Base-by-base conservation (phyloP, 179 eudicot genomes). In the Heliamphora pulchella region DNA sequence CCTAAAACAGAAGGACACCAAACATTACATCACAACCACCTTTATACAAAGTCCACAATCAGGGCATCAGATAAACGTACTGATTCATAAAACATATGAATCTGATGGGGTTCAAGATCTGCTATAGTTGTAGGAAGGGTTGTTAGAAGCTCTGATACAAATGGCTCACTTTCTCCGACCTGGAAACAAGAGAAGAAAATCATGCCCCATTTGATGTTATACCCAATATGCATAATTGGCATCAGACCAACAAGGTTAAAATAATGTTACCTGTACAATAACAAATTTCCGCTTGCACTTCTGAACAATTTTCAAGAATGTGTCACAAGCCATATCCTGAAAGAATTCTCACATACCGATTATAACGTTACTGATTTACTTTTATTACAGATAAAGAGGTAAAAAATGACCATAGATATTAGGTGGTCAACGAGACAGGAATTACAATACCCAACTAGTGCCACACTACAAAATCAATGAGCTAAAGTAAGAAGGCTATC, bases 301-400 rank as follows among this genome's bases (percentile, higher is more conserved):
- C 82, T 96, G 99, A 44, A 96, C 97, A 87, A 96, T 96, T 83
- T 96, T 96, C 85, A 96, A 85, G 85, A 96, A 96, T 46, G 99
- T 96, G 73, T 96, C 99, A 79, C 99, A 94, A 4, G 99, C 99
- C 99, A 96, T 96, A 79, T 96, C 99, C 99, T 96, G 91, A 73
- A 81, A 79, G 66, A 74, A 75, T 20, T 0, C 48, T 2, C 47
- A 71, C 2, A 57, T 3, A 22, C 20, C 1, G 61, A 44, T 76
- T 47, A 76, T 41, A 17, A 75, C 18, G 8, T 7, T 4, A 57
- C 5, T 57, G 3, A 0, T 17, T 39, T 62, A 41, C n/a, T 39
- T 41, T 75, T 41, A 65, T 17, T 18, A 22, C 39, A 75, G 20
- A 41, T 57, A 57, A 10, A 75, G 53, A 57, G 22, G 57, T 13